Evolutionary conservation across 805 yeast species (phyloP).

Genomic region (Wickerhamomyces canadensis): DNA sequence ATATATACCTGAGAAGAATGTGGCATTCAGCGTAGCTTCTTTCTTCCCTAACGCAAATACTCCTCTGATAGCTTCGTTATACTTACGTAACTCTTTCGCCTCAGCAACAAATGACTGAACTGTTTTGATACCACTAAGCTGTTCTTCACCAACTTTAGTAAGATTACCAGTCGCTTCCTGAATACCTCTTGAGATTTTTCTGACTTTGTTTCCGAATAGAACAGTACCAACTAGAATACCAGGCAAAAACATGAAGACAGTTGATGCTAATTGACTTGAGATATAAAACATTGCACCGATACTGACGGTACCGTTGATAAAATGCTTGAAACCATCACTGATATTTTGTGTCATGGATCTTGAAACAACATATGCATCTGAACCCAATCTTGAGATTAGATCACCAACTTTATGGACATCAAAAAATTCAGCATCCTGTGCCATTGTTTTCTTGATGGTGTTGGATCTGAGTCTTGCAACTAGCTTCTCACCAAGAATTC

Average conservation of each 20-base stretch:
- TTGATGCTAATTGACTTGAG: constrained; percentile 72
- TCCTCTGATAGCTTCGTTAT: constrained; percentile 64
- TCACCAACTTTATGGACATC: constrained; percentile 95
- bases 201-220: constrained; percentile 77
- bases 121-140: constrained; percentile 79
- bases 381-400: constrained; percentile 80
- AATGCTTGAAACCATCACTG: constrained; percentile 84
- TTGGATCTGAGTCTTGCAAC: constrained; percentile 79
- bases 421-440: constrained; percentile 89
- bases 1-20: constrained; percentile 72
- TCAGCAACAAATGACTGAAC: constrained; percentile 93
- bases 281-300: constrained; percentile 87
- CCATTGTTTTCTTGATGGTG: constrained; percentile 69
- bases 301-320: constrained; percentile 80
- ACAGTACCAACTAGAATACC: constrained; percentile 73
- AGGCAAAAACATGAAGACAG: constrained; percentile 76
- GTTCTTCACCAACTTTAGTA: constrained; percentile 91
- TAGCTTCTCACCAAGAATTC: constrained; percentile 78
- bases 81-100: constrained; percentile 67
- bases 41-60: constrained; percentile 62
- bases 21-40: constrained; percentile 78
- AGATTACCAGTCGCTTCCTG: constrained; percentile 84
- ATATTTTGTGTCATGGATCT: constrained; percentile 85
- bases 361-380: constrained; percentile 86
- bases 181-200: constrained; percentile 65